Evolutionary conservation across 1,284 basidiomycete genomes (phyloP).

Genomic region (Coriolopsis trogii): DNA sequence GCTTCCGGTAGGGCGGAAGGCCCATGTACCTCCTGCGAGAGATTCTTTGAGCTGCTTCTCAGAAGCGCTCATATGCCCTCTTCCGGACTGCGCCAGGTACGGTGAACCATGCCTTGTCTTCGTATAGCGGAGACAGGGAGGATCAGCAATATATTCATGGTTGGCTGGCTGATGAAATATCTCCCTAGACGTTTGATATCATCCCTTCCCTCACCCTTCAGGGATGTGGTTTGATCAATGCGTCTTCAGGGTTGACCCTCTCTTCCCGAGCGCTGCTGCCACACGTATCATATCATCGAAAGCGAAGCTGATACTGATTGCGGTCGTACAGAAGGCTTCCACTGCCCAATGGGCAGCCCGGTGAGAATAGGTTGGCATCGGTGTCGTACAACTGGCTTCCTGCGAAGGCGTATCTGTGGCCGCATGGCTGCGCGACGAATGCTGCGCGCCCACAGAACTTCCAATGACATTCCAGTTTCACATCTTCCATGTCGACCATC

Average conservation of each 20-base stretch:
- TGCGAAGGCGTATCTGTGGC: conserved; percentile 10
- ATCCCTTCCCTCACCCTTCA: neutral
- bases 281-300: neutral
- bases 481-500: neutral
- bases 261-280: too few relatives aligned
- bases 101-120: neutral
- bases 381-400: conserved; percentile 18
- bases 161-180: neutral
- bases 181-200: neutral
- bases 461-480: too few relatives aligned
- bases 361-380: conserved; percentile 13
- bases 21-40: too few relatives aligned
- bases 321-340: conserved; percentile 2
- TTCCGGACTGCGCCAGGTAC: too few relatives aligned
- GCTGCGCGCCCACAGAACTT: too few relatives aligned
- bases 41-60: too few relatives aligned
- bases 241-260: conserved; percentile 1
- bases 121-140: neutral
- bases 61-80: too few relatives aligned
- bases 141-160: neutral
- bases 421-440: conserved; percentile 11
- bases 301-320: conserved; percentile 11
- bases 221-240: conserved; percentile 3
- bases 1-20: too few relatives aligned
- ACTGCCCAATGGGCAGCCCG: too few relatives aligned